Percentiles rank a stretch among this genome's conserved stretches.
Evolutionary conservation across 169 alveolate species (phyloP).

Genomic region (Babesia caballi): DNA sequence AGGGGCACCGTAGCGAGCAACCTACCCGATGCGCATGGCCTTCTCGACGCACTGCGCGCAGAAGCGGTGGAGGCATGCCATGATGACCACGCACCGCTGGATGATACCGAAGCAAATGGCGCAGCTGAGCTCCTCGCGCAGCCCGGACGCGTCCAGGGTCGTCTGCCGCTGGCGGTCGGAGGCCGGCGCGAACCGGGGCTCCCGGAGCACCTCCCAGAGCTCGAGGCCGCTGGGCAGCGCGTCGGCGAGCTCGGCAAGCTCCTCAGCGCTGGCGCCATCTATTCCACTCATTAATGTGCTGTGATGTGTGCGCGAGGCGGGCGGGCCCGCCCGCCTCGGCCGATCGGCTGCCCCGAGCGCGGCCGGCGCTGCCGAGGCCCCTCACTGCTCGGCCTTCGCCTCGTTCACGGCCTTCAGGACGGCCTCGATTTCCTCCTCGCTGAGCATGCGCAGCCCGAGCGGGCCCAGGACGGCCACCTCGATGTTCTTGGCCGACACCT

Average conservation of each 20-base stretch:
- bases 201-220: constrained; percentile 26
- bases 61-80: constrained; percentile 78
- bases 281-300: not conserved
- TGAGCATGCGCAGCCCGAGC: constrained; percentile 69
- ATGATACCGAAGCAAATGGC: constrained; percentile 58
- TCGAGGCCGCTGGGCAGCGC: constrained; percentile 11
- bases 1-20: not conserved
- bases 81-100: constrained; percentile 70
- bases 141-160: constrained; percentile 20
- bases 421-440: constrained; percentile 63
- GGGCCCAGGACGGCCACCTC: constrained; percentile 81
- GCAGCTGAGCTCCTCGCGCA: constrained; percentile 32
- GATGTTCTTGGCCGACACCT: constrained; percentile 82
- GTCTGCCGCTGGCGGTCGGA: not conserved
- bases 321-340: no score
- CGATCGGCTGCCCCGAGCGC: not conserved
- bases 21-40: constrained; percentile 76
- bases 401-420: constrained; percentile 44
- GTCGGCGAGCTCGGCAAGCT: not conserved
- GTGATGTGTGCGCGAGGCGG: not conserved
- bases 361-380: not conserved
- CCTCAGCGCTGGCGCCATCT: not conserved
- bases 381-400: constrained; percentile 8
- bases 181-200: not conserved
- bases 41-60: constrained; percentile 80